phyloP scores from a whole-genome alignment of 208 protist species.

The Herpetomonas samuelpessoai region DNA sequence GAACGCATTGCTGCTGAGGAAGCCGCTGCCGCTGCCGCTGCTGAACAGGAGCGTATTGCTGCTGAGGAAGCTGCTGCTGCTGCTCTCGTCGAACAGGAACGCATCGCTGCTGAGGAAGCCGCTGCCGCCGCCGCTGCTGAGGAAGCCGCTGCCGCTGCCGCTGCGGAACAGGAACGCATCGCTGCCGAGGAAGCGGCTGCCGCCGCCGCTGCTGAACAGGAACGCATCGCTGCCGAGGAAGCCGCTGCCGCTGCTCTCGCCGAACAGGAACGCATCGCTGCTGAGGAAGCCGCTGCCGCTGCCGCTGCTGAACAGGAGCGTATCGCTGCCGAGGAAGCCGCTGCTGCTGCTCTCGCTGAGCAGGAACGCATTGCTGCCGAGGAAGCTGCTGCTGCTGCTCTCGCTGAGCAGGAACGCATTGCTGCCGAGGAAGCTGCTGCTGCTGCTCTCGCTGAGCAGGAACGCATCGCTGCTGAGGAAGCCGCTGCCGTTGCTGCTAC shows the following conservation, averaged over 20 bases:
- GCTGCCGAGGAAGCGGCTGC: conserved; percentile 16
- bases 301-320: conserved; percentile 1
- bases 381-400: too few relatives aligned
- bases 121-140: conserved; percentile 23
- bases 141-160: conserved; percentile 17
- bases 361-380: conserved; percentile 12
- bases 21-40: too few relatives aligned
- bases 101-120: conserved; percentile 12
- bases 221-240: conserved; percentile 17
- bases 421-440: conserved; percentile 9
- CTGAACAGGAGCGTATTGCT: conserved; percentile 4
- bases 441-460: conserved; percentile 9
- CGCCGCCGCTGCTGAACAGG: conserved; percentile 30
- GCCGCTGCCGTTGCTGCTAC: too few relatives aligned
- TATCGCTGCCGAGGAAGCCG: conserved; percentile 13
- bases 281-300: conserved; percentile 5
- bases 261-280: conserved; percentile 21
- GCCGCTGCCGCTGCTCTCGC: conserved; percentile 20
- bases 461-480: conserved; percentile 6
- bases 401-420: conserved; percentile 18
- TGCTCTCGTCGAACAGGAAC: conserved; percentile 9
- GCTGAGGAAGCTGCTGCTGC: too few relatives aligned
- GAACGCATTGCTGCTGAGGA: conserved; percentile 10
- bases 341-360: conserved; percentile 16
- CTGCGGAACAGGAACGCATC: conserved; percentile 9